phyloP scores from a whole-genome alignment of 176 grass and related monocot genomes.

The Microstegium vimineum region DNA sequence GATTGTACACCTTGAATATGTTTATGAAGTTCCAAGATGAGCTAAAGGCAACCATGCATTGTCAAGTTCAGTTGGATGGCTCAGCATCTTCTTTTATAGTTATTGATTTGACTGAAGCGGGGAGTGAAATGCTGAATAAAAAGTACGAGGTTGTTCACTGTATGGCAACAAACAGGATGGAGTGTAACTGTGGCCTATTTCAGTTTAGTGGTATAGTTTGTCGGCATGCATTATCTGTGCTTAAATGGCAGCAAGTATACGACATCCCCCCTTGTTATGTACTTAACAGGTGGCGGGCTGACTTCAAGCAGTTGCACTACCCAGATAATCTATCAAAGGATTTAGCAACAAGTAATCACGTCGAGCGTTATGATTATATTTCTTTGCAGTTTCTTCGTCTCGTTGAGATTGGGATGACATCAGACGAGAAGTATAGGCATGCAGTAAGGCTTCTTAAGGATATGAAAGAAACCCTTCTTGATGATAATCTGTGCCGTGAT shows the following conservation, averaged over 20 bases:
- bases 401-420: conserved; percentile 57
- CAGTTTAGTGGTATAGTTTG: conserved; percentile 67
- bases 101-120: conserved; percentile 47
- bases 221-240: conserved; percentile 58
- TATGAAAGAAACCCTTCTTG: conserved; percentile 56
- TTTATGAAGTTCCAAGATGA: conserved; percentile 71
- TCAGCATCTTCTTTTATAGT: conserved; percentile 53
- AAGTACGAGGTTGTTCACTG: conserved; percentile 63
- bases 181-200: conserved; percentile 63
- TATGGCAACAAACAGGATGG: conserved; percentile 44
- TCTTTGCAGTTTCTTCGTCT: conserved; percentile 68
- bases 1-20: conserved; percentile 63
- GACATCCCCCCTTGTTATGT: conserved; percentile 62
- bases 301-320: conserved; percentile 50
- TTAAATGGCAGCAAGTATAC: conserved; percentile 62
- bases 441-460: conserved; percentile 48
- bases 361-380: conserved; percentile 65
- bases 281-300: conserved; percentile 57
- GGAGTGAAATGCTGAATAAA: conserved; percentile 39
- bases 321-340: conserved; percentile 52
- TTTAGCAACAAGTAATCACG: conserved; percentile 35
- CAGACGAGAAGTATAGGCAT: conserved; percentile 62
- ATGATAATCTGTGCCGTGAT: conserved; percentile 62
- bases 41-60: conserved; percentile 51
- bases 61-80: conserved; percentile 54